These are phyloP conservation scores for Candida sojae DNA, from an alignment of 1,139 yeast genomes.

Conservation along the genomic window DNA sequence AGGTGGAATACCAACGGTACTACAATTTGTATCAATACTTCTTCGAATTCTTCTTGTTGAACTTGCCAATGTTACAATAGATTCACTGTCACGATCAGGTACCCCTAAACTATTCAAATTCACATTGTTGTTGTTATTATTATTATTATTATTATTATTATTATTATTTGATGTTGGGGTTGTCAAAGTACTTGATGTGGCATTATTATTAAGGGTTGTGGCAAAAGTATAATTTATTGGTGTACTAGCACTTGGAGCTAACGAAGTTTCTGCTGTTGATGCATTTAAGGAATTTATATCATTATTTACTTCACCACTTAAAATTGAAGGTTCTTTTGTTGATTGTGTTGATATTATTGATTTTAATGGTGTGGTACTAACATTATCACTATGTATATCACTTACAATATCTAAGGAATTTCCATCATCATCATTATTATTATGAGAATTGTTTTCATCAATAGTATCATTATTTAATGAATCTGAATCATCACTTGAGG, in stretches of 20 bases:
- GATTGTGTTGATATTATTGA: slow-evolving; percentile 52
- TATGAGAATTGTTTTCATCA: too few species aligned
- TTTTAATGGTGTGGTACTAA: slow-evolving; percentile 54
- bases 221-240: slow-evolving; percentile 11
- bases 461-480: slow-evolving; percentile 3
- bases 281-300: slow-evolving; percentile 43
- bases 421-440: slow-evolving; percentile 5
- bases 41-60: slow-evolving; percentile 50
- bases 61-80: slow-evolving; percentile 56
- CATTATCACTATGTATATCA: slow-evolving; percentile 22
- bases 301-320: slow-evolving; percentile 46
- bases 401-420: slow-evolving; percentile 9
- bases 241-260: slow-evolving; percentile 39
- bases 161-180: slow-evolving; percentile 9
- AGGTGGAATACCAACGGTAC: slow-evolving; percentile 65
- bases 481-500: background rate
- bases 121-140: slow-evolving; percentile 1
- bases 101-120: slow-evolving; percentile 9
- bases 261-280: slow-evolving; percentile 55
- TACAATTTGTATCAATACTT: slow-evolving; percentile 59
- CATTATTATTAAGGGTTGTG: slow-evolving; percentile 1
- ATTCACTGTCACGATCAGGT: slow-evolving; percentile 49
- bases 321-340: slow-evolving; percentile 45
- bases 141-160: background rate
- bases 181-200: background rate